Conservation (phyloP, 441 rosid genomes). For the Pelargonium hybrid region DNA sequence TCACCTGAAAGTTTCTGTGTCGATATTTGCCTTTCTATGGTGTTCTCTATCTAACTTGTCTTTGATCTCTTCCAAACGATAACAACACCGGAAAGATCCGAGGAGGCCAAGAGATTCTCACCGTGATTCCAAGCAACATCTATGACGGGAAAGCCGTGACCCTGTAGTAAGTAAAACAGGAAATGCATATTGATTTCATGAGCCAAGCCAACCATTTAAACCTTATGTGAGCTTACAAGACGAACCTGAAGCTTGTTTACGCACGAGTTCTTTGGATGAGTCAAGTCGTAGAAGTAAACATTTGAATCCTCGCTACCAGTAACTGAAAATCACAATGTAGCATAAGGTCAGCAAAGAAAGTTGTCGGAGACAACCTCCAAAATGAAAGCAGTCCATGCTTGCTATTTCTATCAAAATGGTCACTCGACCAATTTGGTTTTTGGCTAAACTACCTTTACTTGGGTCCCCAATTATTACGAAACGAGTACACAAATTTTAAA, state of each 20-base stretch:
- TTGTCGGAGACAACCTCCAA: background rate
- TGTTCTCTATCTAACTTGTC: conserved; percentile 24
- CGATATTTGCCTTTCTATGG: too few relatives aligned
- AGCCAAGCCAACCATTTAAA: background rate
- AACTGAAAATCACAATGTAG: conserved; percentile 34
- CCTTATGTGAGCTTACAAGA: conserved; percentile 3
- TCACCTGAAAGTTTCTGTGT: too few relatives aligned
- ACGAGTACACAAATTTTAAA: too few relatives aligned
- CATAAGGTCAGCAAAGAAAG: conserved; percentile 13
- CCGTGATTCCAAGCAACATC: conserved; percentile 93
- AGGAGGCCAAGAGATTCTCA: conserved; percentile 83
- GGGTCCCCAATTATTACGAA: too few relatives aligned
- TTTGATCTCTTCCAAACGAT: conserved; percentile 96
- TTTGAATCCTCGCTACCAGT: conserved; percentile 91
- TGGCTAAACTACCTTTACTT: too few relatives aligned
- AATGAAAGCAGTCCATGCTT: too few relatives aligned
- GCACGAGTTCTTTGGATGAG: conserved; percentile 75
- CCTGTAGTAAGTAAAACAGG: conserved; percentile 32
- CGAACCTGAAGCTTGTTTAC: conserved; percentile 92
- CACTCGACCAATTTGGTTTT: too few relatives aligned
- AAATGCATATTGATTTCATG: background rate
- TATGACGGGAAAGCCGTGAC: conserved; percentile 82
- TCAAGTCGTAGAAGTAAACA: conserved; percentile 82
- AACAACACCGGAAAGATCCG: conserved; percentile 78
- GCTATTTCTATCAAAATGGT: too few relatives aligned